Conservation (phyloP, 176 grass and related monocot species). For the Zea luxurians region DNA sequence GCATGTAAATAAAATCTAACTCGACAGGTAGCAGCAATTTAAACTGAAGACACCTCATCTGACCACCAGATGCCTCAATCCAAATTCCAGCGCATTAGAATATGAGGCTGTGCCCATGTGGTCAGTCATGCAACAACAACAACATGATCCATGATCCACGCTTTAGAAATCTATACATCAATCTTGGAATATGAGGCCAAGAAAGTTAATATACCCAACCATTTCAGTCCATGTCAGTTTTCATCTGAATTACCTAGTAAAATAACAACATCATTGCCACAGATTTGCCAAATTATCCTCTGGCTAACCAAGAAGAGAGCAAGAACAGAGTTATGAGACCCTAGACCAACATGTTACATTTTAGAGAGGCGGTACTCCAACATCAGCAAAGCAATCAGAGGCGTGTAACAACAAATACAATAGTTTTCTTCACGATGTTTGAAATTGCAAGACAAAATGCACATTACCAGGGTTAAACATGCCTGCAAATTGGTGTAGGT, state of each 20-base stretch:
- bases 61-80: neutral
- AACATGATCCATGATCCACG: neutral
- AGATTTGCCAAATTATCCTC: constrained; percentile 21
- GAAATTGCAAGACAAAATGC: constrained; percentile 34
- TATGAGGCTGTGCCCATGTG: neutral
- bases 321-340: constrained; percentile 3
- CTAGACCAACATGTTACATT: constrained; percentile 35
- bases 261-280: neutral
- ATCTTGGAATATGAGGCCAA: neutral
- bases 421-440: constrained; percentile 34
- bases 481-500: constrained; percentile 40
- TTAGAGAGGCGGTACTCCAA: constrained; percentile 11
- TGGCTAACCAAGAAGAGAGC: constrained; percentile 18
- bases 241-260: neutral
- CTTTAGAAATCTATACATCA: constrained; percentile 19
- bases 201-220: neutral
- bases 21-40: neutral
- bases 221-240: constrained; percentile 14
- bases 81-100: neutral
- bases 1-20: no score
- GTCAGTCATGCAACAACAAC: neutral
- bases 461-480: constrained; percentile 37
- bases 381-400: constrained; percentile 20
- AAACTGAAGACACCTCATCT: no score
- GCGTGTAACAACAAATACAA: constrained; percentile 33